These are phyloP conservation scores for Taiozyma sp. DNA, from an alignment of 1,139 yeast species.

Conservation along the genomic window DNA sequence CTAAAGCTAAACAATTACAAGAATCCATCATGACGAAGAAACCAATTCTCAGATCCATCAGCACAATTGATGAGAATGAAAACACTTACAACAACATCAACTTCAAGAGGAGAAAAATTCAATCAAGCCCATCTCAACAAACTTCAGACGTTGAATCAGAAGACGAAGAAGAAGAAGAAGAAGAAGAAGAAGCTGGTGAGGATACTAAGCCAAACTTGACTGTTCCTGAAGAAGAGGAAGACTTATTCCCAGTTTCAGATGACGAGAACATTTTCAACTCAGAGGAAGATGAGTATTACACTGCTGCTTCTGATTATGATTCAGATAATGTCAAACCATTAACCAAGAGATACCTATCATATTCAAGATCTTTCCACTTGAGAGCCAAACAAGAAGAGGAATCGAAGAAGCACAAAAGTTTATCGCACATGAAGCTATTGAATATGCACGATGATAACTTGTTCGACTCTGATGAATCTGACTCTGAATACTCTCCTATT, in stretches of 20 bases:
- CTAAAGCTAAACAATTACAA: slow-evolving; percentile 25
- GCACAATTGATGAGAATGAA: slow-evolving; percentile 24
- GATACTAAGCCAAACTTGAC: neutral
- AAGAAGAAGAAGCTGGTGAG: slow-evolving; percentile 5
- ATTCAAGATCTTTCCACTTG: slow-evolving; percentile 8
- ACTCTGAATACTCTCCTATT: slow-evolving; percentile 11
- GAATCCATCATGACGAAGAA: slow-evolving; percentile 13
- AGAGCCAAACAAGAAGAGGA: slow-evolving; percentile 6
- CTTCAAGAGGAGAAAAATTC: slow-evolving; percentile 23
- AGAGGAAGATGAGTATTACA: slow-evolving; percentile 22
- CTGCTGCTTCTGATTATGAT: slow-evolving; percentile 23
- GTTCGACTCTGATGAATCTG: slow-evolving; percentile 16
- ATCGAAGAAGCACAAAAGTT: neutral
- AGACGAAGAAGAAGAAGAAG: slow-evolving; percentile 1
- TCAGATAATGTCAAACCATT: slow-evolving; percentile 8
- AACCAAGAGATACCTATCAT: slow-evolving; percentile 6
- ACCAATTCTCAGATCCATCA: slow-evolving; percentile 24
- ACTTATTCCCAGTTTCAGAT: slow-evolving; percentile 14
- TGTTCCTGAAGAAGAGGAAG: slow-evolving; percentile 15
- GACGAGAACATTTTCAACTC: slow-evolving; percentile 22
- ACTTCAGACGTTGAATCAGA: slow-evolving; percentile 1
- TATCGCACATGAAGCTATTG: slow-evolving; percentile 1
- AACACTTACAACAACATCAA: slow-evolving; percentile 22
- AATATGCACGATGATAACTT: slow-evolving; percentile 4
- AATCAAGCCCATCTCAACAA: slow-evolving; percentile 1